Evolutionary conservation across 345 rosid species (phyloP), one percentile per base, ranked within the genome.

Genomic region (Aquilaria yunnanensis): DNA sequence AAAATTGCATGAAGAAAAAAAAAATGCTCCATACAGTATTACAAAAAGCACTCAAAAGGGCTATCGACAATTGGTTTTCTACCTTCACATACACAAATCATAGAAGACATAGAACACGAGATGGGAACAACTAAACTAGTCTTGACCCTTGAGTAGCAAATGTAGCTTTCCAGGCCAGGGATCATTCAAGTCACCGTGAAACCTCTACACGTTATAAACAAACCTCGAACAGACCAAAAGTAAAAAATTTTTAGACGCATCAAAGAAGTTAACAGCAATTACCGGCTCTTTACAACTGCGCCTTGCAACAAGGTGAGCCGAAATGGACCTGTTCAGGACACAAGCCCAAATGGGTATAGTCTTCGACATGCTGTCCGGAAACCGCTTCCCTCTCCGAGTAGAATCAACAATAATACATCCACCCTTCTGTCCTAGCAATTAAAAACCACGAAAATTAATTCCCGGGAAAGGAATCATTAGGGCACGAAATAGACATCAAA

Each of bases 331-430:
- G 63, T 93, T 93, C 81, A 90, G 62, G 45, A 93, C 85, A 50
- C 97, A 93, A 1, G 92, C 72, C 96, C 97, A 93, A 56, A 93
- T 90, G 7, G 97, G 98, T 67, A 93, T 88, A 0, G 98, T 93
- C 74, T 90, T 93, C 1, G 98, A 93, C 94, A 93, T 90, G 65
- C 98, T 88, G 72, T 93, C 98, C 0, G 97, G 97, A 80, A 93
- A 93, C 16, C 85, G 73, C 85, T 93, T 93, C 67, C 98, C 97
- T 77, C 70, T 88, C 50, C 97, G 79, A 9, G 97, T 93, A 0
- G 98, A 86, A 82, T 93, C 97, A 32, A 90, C 71, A 30, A 93
- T 74, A 12, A 90, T 77, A 71, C 98, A 93, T 29, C 98, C 98
- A 76, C 92, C 96, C 72, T 81, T 83, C 80, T 89, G 85, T 74